Percentiles rank a stretch among this genome's conserved stretches.
Conservation (phyloP, 441 rosid species). For the Croton laevigatus region DNA sequence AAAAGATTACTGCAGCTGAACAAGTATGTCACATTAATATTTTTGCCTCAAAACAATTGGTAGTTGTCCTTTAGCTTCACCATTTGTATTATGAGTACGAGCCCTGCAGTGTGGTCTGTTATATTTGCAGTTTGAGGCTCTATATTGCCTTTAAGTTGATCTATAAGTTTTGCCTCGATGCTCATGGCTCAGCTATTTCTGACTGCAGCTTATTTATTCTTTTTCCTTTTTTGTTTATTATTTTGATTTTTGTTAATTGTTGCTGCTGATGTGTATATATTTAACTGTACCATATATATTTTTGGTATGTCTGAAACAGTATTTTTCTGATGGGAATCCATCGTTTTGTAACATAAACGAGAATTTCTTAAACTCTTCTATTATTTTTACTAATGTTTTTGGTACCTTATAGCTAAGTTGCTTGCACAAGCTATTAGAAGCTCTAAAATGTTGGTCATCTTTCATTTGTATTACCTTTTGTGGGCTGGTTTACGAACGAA, state of each 20-base stretch:
- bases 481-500: too few species aligned
- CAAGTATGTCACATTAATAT: constrained; percentile 2
- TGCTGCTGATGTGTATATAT: constrained; percentile 19
- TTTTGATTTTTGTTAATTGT: background rate
- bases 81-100: background rate
- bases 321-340: constrained; percentile 8
- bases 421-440: background rate
- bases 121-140: background rate
- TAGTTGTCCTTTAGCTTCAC: background rate
- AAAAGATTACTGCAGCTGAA: background rate
- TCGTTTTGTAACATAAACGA: background rate
- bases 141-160: constrained; percentile 7
- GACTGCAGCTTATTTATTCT: constrained; percentile 1
- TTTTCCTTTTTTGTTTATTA: background rate
- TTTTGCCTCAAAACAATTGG: constrained; percentile 3
- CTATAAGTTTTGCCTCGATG: background rate
- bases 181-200: background rate
- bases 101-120: constrained; percentile 3
- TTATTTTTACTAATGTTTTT: background rate
- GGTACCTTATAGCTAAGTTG: background rate
- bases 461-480: too few species aligned
- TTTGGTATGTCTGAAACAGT: background rate
- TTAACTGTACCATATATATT: constrained; percentile 5
- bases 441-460: too few species aligned
- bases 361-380: background rate